A percentile compares a stretch with the other conserved stretches of the same genome.
Conservation (phyloP, 148 eudicot genomes). For the Arctostaphylos glauca region DNA sequence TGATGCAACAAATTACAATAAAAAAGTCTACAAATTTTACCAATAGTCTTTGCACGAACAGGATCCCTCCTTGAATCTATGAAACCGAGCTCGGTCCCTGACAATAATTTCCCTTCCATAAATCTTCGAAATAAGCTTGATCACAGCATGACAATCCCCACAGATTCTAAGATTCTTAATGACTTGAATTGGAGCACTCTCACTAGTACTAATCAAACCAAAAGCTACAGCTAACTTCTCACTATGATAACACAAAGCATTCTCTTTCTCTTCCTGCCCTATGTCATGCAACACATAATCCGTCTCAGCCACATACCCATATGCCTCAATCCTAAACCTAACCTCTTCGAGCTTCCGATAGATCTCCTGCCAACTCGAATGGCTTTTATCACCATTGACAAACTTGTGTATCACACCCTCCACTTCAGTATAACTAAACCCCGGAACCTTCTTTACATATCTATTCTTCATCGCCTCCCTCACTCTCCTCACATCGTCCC, state of each 20-base stretch:
- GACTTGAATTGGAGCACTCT: constrained; percentile 54
- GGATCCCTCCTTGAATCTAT: constrained; percentile 62
- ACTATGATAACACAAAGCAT: constrained; percentile 68
- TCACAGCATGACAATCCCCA: constrained; percentile 87
- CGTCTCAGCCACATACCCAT: constrained; percentile 70
- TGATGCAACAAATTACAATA: constrained; percentile 6
- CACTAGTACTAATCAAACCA: constrained; percentile 55
- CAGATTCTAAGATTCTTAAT: constrained; percentile 83
- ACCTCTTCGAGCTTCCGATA: constrained; percentile 70
- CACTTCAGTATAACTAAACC: constrained; percentile 79
- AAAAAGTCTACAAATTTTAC: constrained; percentile 20
- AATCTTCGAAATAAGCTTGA: constrained; percentile 67
- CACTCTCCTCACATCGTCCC: constrained; percentile 78
- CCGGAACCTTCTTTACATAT: constrained; percentile 75
- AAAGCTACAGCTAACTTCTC: constrained; percentile 89
- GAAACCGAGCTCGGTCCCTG: constrained; percentile 81
- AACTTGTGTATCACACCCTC: constrained; percentile 56
- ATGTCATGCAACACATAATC: constrained; percentile 83
- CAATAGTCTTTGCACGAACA: constrained; percentile 86
- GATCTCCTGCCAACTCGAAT: constrained; percentile 52
- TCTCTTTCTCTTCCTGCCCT: constrained; percentile 82
- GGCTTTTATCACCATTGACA: constrained; percentile 63
- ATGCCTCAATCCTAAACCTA: constrained; percentile 50
- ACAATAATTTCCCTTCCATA: constrained; percentile 75
- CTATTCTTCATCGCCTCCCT: constrained; percentile 61